Conservation (phyloP, 768 basidiomycete species). For the Holtermanniella nyarrowii region DNA sequence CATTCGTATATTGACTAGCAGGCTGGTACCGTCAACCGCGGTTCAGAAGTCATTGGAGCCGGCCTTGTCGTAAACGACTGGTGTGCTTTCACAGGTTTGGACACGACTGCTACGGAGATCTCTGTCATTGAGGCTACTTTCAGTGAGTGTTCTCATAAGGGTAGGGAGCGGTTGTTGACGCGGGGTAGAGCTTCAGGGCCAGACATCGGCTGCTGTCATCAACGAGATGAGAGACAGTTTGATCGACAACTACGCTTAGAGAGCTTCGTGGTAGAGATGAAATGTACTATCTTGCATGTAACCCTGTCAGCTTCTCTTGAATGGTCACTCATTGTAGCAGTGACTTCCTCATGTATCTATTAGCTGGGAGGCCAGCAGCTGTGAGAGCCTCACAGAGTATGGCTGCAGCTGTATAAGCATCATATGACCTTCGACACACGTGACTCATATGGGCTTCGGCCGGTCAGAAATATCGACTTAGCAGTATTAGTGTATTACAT, state of each 20-base stretch:
- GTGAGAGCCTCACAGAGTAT: too few relatives aligned
- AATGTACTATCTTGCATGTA: too few relatives aligned
- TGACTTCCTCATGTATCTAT: too few relatives aligned
- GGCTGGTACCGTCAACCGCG: constrained; percentile 98
- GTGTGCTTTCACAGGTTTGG: constrained; percentile 98
- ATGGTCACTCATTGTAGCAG: too few relatives aligned
- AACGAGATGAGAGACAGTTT: constrained; percentile 84
- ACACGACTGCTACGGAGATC: constrained; percentile 99
- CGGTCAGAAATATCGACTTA: too few relatives aligned
- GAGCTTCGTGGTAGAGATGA: too few relatives aligned
- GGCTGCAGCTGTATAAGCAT: too few relatives aligned
- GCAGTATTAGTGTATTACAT: too few relatives aligned
- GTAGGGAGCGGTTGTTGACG: background rate
- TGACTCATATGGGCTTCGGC: too few relatives aligned
- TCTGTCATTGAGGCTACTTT: constrained; percentile 96
- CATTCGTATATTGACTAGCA: constrained; percentile 34
- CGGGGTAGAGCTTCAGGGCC: constrained; percentile 69
- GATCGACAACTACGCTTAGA: constrained; percentile 89
- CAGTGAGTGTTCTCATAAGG: constrained; percentile 51
- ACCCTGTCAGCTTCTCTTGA: too few relatives aligned
- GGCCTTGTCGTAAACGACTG: constrained; percentile 98
- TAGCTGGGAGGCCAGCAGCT: too few relatives aligned
- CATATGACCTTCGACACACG: too few relatives aligned
- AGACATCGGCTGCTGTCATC: constrained; percentile 68
- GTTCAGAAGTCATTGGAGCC: constrained; percentile 94